Percentiles rank a stretch among this genome's conserved stretches.
These are phyloP conservation scores for Hagleromyces aurorensis DNA, from an alignment of 805 yeast genomes.

Conservation along the genomic window DNA sequence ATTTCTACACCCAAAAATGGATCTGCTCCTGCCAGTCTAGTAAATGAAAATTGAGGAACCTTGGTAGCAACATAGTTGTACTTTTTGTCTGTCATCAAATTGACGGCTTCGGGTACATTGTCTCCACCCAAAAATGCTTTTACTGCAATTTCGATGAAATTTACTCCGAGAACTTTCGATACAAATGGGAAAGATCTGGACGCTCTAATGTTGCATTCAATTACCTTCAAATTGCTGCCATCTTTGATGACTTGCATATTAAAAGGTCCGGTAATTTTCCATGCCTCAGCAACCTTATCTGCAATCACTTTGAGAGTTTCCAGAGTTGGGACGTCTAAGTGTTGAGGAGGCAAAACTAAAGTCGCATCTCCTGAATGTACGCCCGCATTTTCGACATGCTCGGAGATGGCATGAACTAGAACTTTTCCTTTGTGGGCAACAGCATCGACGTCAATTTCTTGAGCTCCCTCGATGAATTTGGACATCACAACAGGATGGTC, in stretches of 20 bases:
- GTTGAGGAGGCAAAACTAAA: slow-evolving; percentile 85
- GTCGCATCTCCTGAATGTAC: slow-evolving; percentile 99
- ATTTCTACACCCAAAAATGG: slow-evolving; percentile 98
- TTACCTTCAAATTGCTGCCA: slow-evolving; percentile 74
- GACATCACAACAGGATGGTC: slow-evolving; percentile 98
- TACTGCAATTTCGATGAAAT: slow-evolving; percentile 92
- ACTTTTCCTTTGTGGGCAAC: slow-evolving; percentile 87
- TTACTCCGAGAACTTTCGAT: slow-evolving; percentile 89
- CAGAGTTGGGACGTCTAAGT: slow-evolving; percentile 57
- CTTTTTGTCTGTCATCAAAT: slow-evolving; percentile 61
- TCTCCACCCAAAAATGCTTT: slow-evolving; percentile 68
- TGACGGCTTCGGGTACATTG: slow-evolving; percentile 68
- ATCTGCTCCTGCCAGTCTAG: slow-evolving; percentile 98
- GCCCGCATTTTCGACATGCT: slow-evolving; percentile 98
- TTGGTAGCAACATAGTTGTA: slow-evolving; percentile 89
- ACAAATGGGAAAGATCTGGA: slow-evolving; percentile 99
- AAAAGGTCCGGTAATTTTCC: slow-evolving; percentile 96
- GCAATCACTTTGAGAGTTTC: slow-evolving; percentile 77
- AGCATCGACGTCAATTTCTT: slow-evolving; percentile 95
- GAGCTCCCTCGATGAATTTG: slow-evolving; percentile 91
- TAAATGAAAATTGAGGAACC: slow-evolving; percentile 97
- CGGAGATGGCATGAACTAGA: slow-evolving; percentile 91
- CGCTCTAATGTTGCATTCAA: slow-evolving; percentile 98
- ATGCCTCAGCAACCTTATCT: slow-evolving; percentile 87
- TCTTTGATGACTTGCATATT: slow-evolving; percentile 95